phyloP scores from a whole-genome alignment of 345 rosid species.

The Eutrema yunnanense region DNA sequence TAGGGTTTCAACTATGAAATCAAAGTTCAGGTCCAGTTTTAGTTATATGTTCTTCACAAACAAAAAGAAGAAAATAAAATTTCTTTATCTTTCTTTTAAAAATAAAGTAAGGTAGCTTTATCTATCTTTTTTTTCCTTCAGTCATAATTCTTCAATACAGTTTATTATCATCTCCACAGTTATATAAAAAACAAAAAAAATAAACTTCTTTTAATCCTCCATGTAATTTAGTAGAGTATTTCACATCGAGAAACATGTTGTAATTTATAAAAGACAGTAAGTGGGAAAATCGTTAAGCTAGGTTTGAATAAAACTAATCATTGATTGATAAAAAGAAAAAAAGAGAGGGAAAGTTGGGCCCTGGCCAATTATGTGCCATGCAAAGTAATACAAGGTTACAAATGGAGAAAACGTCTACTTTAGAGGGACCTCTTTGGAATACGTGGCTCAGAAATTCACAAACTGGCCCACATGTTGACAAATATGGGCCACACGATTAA shows the following conservation, averaged over 20 bases:
- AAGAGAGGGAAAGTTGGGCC: neutral
- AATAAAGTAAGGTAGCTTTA: neutral
- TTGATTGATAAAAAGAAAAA: neutral
- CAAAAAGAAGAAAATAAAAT: neutral
- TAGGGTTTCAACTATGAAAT: too few species aligned
- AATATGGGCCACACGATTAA: conserved; percentile 11
- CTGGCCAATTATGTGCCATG: conserved; percentile 17
- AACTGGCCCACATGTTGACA: conserved; percentile 13
- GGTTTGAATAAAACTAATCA: neutral
- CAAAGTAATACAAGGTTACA: conserved; percentile 16
- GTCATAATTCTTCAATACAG: neutral
- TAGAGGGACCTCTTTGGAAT: neutral
- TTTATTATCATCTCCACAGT: neutral
- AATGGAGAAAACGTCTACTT: conserved; percentile 18
- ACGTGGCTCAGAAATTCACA: conserved; percentile 19
- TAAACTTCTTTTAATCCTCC: neutral
- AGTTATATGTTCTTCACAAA: neutral
- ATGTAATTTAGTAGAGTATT: neutral
- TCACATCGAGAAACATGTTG: neutral
- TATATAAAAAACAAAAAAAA: neutral
- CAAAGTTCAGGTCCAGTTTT: neutral
- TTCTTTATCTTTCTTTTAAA: neutral
- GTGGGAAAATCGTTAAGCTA: neutral
- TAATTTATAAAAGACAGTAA: neutral
- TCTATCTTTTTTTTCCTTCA: neutral